phyloP scores from a whole-genome alignment of 2,329 filamentous ascomycete species.

The Pseudogymnoascus sp. region DNA sequence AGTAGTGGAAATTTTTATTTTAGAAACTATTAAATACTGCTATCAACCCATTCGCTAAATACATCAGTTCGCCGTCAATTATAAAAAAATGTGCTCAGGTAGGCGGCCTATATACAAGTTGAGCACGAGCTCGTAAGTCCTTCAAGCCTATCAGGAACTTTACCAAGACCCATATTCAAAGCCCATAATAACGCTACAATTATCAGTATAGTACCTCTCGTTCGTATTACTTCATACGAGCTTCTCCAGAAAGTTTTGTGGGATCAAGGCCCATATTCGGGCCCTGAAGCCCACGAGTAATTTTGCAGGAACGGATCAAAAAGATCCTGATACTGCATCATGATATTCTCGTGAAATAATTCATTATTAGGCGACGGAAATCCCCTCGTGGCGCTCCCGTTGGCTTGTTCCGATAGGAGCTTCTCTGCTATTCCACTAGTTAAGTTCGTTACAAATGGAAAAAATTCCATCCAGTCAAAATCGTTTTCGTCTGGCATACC shows the following conservation, averaged over 20 bases:
- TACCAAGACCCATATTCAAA: neutral
- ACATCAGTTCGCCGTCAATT: neutral
- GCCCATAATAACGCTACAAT: neutral
- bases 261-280: neutral
- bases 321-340: slow-evolving; percentile 23
- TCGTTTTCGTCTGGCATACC: slow-evolving; percentile 13
- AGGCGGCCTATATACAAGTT: neutral
- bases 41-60: neutral
- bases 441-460: slow-evolving; percentile 30
- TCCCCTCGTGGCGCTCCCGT: slow-evolving; percentile 17
- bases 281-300: neutral
- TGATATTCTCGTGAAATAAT: slow-evolving; percentile 21
- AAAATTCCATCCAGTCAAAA: slow-evolving; percentile 31
- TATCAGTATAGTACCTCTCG: neutral
- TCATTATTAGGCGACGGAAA: slow-evolving; percentile 20
- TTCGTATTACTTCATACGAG: neutral
- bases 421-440: slow-evolving; percentile 27
- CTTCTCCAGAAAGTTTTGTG: neutral
- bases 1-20: neutral
- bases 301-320: slow-evolving; percentile 18
- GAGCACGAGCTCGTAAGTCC: neutral
- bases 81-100: neutral
- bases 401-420: slow-evolving; percentile 21
- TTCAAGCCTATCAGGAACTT: neutral
- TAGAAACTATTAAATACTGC: neutral